Percentiles rank a stretch among this genome's conserved stretches.
Conservation (phyloP, 306 rosid genomes). For the Begonia masoniana region DNA sequence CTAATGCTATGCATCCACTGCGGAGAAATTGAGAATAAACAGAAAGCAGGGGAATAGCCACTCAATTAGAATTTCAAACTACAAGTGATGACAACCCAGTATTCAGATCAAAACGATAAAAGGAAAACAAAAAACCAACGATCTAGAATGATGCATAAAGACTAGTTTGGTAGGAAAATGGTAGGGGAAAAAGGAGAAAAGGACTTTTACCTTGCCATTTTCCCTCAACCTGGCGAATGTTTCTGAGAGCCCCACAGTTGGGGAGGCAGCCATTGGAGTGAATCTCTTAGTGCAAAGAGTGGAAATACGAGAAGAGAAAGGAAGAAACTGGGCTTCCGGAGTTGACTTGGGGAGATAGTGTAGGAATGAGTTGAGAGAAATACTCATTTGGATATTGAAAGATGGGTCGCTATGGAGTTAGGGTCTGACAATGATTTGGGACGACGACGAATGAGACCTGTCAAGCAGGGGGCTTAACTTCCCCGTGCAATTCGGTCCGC, state of each 20-base stretch:
- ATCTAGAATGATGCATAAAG: background rate
- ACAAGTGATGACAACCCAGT: background rate
- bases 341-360: no score
- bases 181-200: background rate
- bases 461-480: no score
- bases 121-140: background rate
- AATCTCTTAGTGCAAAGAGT: conserved; percentile 21
- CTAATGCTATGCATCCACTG: background rate
- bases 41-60: no score
- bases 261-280: conserved; percentile 44
- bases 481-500: no score
- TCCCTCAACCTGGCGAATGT: conserved; percentile 52
- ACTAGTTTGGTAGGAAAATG: background rate
- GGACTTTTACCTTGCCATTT: conserved; percentile 46
- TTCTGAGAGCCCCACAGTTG: conserved; percentile 50
- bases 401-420: no score
- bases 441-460: no score
- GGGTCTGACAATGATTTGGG: no score
- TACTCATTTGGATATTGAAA: no score
- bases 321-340: conserved; percentile 17
- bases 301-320: conserved; percentile 14
- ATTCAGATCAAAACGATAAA: background rate
- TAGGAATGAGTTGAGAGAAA: no score
- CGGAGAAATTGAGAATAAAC: background rate
- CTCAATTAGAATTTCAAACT: background rate